Percentiles rank a stretch among this genome's conserved stretches.
These are phyloP conservation scores for Penicillium ucsense DNA, from an alignment of 495 filamentous ascomycete genomes.

Conservation along the genomic window DNA sequence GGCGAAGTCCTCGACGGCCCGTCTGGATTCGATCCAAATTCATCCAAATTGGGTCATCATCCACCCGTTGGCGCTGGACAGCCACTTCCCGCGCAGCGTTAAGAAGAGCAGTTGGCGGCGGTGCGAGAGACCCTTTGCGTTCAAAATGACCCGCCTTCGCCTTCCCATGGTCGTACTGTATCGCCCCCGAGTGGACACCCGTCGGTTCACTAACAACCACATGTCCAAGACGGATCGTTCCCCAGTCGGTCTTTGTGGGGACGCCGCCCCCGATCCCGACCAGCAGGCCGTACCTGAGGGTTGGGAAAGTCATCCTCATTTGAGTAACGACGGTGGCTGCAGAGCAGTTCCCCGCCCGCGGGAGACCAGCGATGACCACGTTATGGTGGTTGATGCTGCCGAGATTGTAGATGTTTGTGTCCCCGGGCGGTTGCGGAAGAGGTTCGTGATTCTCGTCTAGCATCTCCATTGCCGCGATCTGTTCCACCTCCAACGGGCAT, in stretches of 20 bases:
- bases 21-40: conserved; percentile 7
- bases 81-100: conserved; percentile 9
- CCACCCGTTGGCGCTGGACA: background rate
- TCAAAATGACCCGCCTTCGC: conserved; percentile 12
- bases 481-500: conserved; percentile 21
- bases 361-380: conserved; percentile 23
- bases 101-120: conserved; percentile 12
- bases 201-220: conserved; percentile 24
- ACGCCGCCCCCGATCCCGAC: conserved; percentile 25
- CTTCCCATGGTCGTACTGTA: conserved; percentile 21
- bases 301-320: conserved; percentile 16
- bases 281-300: conserved; percentile 10
- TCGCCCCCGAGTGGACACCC: conserved; percentile 10
- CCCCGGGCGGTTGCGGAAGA: conserved; percentile 6
- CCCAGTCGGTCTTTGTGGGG: conserved; percentile 12
- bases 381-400: conserved; percentile 25
- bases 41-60: conserved; percentile 7
- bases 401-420: conserved; percentile 22
- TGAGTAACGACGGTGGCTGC: conserved; percentile 17
- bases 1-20: background rate
- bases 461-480: conserved; percentile 21
- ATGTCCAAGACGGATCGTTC: conserved; percentile 25
- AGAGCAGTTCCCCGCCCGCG: conserved; percentile 7
- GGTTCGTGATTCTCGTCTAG: conserved; percentile 18
- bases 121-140: conserved; percentile 8